Evolutionary conservation across 768 basidiomycete genomes (phyloP).

Genomic region (Tephrocybe sp.): DNA sequence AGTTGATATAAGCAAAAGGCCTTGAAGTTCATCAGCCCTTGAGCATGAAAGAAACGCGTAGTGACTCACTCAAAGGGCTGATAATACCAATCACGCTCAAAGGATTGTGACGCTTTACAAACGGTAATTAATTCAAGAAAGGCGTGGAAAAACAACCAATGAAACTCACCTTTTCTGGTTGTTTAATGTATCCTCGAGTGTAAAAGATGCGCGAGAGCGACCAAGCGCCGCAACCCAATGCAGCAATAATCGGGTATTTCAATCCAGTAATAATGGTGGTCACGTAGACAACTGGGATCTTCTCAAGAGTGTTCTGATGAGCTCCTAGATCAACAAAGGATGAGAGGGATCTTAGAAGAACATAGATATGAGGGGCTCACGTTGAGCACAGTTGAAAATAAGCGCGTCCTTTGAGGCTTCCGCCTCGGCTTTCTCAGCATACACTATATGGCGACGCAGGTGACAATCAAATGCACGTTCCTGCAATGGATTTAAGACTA

Average conservation of each 20-base stretch:
- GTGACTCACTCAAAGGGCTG: too few relatives aligned
- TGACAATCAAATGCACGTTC: not conserved
- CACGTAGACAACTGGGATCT: slow-evolving; percentile 38
- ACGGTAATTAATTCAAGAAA: too few relatives aligned
- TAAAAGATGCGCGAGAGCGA: slow-evolving; percentile 38
- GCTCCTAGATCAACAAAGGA: slow-evolving; percentile 40
- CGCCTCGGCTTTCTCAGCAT: slow-evolving; percentile 62
- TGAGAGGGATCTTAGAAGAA: not conserved
- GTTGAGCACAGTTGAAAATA: slow-evolving; percentile 70
- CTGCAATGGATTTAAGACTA: slow-evolving; percentile 18
- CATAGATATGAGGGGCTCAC: slow-evolving; percentile 32
- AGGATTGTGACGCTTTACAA: too few relatives aligned
- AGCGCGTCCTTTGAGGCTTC: slow-evolving; percentile 48
- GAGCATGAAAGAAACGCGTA: too few relatives aligned
- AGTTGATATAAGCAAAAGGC: too few relatives aligned
- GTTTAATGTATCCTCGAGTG: slow-evolving; percentile 36
- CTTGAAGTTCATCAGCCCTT: too few relatives aligned
- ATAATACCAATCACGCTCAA: too few relatives aligned
- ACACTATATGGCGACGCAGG: slow-evolving; percentile 39
- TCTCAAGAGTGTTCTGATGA: slow-evolving; percentile 64
- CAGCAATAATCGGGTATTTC: slow-evolving; percentile 37
- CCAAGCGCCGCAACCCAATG: slow-evolving; percentile 34
- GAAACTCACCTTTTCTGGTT: not conserved
- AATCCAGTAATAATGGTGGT: slow-evolving; percentile 39
- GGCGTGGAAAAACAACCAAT: not conserved